phyloP scores from a whole-genome alignment of 768 basidiomycete species.

The Tremella mesenterica region DNA sequence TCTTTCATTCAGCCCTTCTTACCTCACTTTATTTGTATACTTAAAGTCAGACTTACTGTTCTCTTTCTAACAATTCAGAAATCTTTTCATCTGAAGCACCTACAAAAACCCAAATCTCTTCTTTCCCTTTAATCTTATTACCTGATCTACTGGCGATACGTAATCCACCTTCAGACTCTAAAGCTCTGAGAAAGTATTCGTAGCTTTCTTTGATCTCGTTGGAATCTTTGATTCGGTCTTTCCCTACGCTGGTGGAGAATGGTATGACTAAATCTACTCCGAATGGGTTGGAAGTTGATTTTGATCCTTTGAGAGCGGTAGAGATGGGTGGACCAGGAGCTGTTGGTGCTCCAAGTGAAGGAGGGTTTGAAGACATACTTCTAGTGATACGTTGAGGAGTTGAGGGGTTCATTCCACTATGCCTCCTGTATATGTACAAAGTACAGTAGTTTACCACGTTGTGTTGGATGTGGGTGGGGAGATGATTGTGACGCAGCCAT shows the following conservation, averaged over 20 bases:
- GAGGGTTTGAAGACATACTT: conserved; percentile 23
- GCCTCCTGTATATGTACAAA: no score
- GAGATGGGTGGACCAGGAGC: conserved; percentile 33
- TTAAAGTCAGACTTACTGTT: conserved; percentile 64
- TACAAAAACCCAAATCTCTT: conserved; percentile 56
- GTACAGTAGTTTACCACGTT: no score
- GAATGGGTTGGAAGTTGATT: conserved; percentile 23
- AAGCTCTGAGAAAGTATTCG: conserved; percentile 23
- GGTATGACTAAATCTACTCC: conserved; percentile 40
- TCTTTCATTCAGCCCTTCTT: conserved; percentile 56
- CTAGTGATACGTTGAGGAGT: conserved; percentile 28
- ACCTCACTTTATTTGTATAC: no score
- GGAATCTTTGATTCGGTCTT: conserved; percentile 15
- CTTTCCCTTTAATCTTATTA: conserved; percentile 18
- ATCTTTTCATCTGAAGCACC: conserved; percentile 59
- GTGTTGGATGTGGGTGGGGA: no score
- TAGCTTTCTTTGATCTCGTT: conserved; percentile 32
- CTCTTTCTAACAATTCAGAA: conserved; percentile 58
- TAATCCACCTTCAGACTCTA: conserved; percentile 37
- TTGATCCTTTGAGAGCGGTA: conserved; percentile 10
- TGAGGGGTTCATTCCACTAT: neutral
- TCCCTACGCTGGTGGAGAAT: conserved; percentile 13
- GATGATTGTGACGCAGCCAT: no score
- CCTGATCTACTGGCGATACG: conserved; percentile 27
- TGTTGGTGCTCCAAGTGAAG: conserved; percentile 12